phyloP scores from a whole-genome alignment of 2,329 filamentous ascomycete species.

The Hypomyces rosellus region DNA sequence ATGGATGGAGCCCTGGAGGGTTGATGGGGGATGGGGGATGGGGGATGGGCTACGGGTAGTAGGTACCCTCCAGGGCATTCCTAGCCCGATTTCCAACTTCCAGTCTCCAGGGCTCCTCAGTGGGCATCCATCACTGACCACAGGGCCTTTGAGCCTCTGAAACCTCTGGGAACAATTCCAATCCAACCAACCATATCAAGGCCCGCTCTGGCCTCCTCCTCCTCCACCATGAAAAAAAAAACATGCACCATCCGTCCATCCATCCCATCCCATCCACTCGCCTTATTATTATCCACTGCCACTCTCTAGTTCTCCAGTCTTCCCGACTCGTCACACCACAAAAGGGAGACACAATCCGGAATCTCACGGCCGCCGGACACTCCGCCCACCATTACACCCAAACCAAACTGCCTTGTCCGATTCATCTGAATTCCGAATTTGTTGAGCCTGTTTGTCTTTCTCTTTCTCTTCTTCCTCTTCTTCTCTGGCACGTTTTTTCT shows the following conservation, averaged over 20 bases:
- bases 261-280: neutral
- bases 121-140: too few species aligned
- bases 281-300: neutral
- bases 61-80: too few species aligned
- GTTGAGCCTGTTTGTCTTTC: neutral
- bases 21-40: too few species aligned
- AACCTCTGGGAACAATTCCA: too few species aligned
- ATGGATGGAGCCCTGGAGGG: too few species aligned
- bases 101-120: too few species aligned
- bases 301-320: constrained; percentile 6
- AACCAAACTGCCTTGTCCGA: neutral
- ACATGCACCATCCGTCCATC: neutral
- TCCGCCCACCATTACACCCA: constrained; percentile 9
- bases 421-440: neutral
- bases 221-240: neutral
- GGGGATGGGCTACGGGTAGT: too few species aligned
- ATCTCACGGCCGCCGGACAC: constrained; percentile 11
- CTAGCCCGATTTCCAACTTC: too few species aligned
- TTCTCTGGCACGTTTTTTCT: neutral
- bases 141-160: too few species aligned
- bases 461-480: neutral
- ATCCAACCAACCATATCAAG: too few species aligned
- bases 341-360: constrained; percentile 10
- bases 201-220: too few species aligned
- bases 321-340: constrained; percentile 7